Percentiles rank a stretch among this genome's conserved stretches.
These are phyloP conservation scores for Lepidium didymum DNA, from an alignment of 345 rosid species.

Conservation along the genomic window DNA sequence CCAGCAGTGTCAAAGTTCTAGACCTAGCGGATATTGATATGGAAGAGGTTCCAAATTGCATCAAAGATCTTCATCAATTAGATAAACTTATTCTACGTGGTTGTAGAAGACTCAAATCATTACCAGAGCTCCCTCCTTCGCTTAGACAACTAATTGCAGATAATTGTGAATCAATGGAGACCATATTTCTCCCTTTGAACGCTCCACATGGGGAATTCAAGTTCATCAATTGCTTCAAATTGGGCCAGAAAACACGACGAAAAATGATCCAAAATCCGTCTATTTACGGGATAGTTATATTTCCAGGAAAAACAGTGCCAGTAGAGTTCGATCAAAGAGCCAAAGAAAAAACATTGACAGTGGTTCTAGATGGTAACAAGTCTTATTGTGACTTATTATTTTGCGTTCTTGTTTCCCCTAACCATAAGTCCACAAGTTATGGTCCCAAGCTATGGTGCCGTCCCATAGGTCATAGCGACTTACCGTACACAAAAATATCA, in stretches of 20 bases:
- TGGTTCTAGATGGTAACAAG: not conserved
- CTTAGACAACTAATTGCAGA: no score
- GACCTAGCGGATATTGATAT: not conserved
- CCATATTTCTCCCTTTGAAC: no score
- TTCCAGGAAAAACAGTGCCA: not conserved
- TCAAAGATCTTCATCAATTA: not conserved
- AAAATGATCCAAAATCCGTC: not conserved
- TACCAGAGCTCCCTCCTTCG: no score
- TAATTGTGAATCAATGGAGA: no score
- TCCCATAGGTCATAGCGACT: no score
- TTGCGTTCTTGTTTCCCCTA: not conserved
- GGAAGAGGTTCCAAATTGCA: not conserved
- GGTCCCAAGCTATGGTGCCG: no score
- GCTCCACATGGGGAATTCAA: no score
- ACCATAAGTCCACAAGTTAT: not conserved
- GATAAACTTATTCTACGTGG: accelerated
- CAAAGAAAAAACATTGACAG: not conserved
- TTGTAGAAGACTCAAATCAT: not conserved
- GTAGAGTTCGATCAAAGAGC: not conserved
- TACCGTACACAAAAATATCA: no score
- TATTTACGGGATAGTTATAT: not conserved
- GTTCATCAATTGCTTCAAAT: no score
- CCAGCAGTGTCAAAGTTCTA: accelerated
- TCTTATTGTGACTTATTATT: not conserved
- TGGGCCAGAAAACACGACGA: no score